These are phyloP conservation scores for Dendrostoma leiphaemia DNA, from an alignment of 2,329 filamentous ascomycete species.

Conservation along the genomic window DNA sequence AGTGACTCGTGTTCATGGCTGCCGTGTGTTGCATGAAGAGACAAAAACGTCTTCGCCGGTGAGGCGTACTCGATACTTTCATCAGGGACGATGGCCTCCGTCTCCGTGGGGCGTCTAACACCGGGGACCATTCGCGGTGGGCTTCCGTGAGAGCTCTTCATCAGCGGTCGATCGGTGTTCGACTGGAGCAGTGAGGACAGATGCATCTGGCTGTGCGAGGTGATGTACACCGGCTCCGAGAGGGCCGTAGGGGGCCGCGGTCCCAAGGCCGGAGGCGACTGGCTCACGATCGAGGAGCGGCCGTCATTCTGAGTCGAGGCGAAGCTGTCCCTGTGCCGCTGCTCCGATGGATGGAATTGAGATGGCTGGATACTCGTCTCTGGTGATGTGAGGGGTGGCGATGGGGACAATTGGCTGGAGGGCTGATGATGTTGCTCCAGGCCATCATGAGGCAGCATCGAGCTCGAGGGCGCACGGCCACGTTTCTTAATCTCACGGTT, in stretches of 20 bases:
- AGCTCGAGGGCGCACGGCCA: slow-evolving; percentile 29
- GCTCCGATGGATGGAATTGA: slow-evolving; percentile 3
- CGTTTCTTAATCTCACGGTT: slow-evolving; percentile 36
- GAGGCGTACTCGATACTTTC: slow-evolving; percentile 30
- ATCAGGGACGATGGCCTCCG: slow-evolving; percentile 25
- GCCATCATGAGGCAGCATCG: not conserved
- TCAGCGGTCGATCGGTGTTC: slow-evolving; percentile 6
- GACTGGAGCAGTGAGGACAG: slow-evolving; percentile 20
- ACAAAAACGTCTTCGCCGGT: slow-evolving; percentile 21
- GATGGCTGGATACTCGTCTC: slow-evolving; percentile 7
- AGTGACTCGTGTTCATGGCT: slow-evolving; percentile 4
- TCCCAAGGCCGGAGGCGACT: not conserved
- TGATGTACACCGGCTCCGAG: slow-evolving; percentile 7
- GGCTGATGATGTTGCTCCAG: not conserved
- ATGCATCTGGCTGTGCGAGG: slow-evolving; percentile 19
- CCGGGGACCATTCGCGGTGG: slow-evolving; percentile 7
- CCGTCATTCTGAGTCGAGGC: slow-evolving; percentile 2
- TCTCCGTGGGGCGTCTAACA: slow-evolving; percentile 1
- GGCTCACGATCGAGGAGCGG: slow-evolving; percentile 2
- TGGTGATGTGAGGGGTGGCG: slow-evolving; percentile 15
- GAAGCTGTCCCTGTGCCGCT: slow-evolving; percentile 5
- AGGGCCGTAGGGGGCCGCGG: no score
- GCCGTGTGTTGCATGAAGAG: not conserved
- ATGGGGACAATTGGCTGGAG: slow-evolving; percentile 7
- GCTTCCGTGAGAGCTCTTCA: slow-evolving; percentile 7